A percentile compares a stretch with the other conserved stretches of the same genome.
Conservation (phyloP, 331 rosid species). For the Quercus tomentella region DNA sequence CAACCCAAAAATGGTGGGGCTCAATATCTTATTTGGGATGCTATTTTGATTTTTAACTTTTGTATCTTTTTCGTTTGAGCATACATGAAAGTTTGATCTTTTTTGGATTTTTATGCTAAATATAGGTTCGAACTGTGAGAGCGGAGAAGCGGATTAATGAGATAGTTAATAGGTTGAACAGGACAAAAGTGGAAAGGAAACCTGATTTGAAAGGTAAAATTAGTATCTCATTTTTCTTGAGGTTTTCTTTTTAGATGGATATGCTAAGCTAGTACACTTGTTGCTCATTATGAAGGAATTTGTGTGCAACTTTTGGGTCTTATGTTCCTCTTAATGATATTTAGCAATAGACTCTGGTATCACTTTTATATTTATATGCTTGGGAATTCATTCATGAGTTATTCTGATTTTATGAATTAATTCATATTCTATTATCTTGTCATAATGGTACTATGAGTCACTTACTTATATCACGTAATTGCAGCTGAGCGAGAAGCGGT, state of each 20-base stretch:
- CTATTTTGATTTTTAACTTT: neutral
- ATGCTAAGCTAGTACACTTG: neutral
- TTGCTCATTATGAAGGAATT: neutral
- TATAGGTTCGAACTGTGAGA: conserved; percentile 84
- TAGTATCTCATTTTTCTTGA: conserved; percentile 7
- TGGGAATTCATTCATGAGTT: conserved; percentile 2
- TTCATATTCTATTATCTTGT: neutral
- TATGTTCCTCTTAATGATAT: neutral
- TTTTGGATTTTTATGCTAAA: conserved; percentile 17
- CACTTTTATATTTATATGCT: neutral
- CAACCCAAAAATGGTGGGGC: conserved; percentile 66
- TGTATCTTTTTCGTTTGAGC: neutral
- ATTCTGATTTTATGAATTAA: conserved; percentile 1
- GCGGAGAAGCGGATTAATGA: conserved; percentile 95
- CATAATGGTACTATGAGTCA: neutral
- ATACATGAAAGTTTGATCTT: conserved; percentile 7
- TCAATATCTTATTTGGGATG: conserved; percentile 10
- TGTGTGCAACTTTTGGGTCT: neutral
- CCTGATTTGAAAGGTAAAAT: conserved; percentile 89
- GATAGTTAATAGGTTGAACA: conserved; percentile 82
- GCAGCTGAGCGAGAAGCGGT: conserved; percentile 95
- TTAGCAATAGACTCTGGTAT: neutral
- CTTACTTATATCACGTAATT: neutral
- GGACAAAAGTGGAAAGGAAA: conserved; percentile 86
- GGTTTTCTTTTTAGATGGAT: neutral